phyloP scores from a whole-genome alignment of 2,329 filamentous ascomycete species.

The Sclerotinia minor region DNA sequence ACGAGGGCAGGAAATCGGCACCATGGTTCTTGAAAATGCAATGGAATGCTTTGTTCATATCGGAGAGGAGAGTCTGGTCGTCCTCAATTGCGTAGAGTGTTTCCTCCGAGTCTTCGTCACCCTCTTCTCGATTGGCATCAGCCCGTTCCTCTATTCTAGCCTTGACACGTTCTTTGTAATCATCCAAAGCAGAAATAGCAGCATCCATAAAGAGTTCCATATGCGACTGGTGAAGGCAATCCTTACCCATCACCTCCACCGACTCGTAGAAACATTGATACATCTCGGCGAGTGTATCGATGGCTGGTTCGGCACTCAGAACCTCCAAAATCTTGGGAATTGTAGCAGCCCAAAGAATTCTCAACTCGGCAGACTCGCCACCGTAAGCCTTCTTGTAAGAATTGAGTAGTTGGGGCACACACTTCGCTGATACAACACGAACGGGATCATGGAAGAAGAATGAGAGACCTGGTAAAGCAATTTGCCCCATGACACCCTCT shows the following conservation, averaged over 20 bases:
- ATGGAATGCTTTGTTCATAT: constrained; percentile 99
- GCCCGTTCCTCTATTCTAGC: constrained; percentile 81
- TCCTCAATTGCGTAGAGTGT: constrained; percentile 90
- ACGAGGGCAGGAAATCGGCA: constrained; percentile 77
- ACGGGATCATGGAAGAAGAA: constrained; percentile 99
- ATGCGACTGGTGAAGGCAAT: constrained; percentile 73
- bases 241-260: constrained; percentile 87
- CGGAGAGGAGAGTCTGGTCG: constrained; percentile 91
- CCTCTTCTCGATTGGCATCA: constrained; percentile 73
- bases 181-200: constrained; percentile 80
- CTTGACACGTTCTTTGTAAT: constrained; percentile 86
- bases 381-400: constrained; percentile 94
- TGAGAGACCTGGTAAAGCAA: constrained; percentile 86
- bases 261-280: constrained; percentile 99
- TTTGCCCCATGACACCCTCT: constrained; percentile 91
- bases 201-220: constrained; percentile 87
- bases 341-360: constrained; percentile 79
- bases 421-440: constrained; percentile 89
- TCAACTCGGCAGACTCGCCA: constrained; percentile 73
- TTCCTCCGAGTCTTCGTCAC: constrained; percentile 86
- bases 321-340: constrained; percentile 92
- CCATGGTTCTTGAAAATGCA: constrained; percentile 98
- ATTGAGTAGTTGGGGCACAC: constrained; percentile 88
- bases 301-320: constrained; percentile 86
- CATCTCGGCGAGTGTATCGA: constrained; percentile 97